phyloP scores from a whole-genome alignment of 129 eudicot species.

The Artemisia tridentata region DNA sequence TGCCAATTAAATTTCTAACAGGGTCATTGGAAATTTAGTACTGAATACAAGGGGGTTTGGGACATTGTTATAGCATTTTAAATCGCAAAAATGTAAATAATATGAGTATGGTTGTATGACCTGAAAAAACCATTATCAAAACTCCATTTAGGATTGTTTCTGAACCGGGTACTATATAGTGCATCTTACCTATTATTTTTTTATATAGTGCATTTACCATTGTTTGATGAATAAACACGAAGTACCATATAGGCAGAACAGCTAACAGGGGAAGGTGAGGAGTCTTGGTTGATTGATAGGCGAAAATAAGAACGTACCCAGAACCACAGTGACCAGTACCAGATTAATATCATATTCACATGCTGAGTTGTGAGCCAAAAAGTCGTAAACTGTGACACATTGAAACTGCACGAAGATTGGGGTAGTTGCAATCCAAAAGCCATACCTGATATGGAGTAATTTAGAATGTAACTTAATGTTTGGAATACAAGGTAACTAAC shows the following conservation, averaged over 20 bases:
- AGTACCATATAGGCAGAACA: conserved; percentile 93
- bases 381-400: conserved; percentile 89
- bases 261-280: conserved; percentile 94
- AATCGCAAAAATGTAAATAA: too few species aligned
- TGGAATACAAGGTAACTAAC: background rate
- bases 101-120: too few species aligned
- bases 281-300: too few species aligned
- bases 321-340: conserved; percentile 93
- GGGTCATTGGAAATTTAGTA: too few species aligned
- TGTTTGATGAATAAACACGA: conserved; percentile 84
- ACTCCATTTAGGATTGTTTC: too few species aligned
- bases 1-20: too few species aligned
- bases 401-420: conserved; percentile 84
- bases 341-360: conserved; percentile 85
- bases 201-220: conserved; percentile 44
- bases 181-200: too few species aligned
- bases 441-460: conserved; percentile 55
- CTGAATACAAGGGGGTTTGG: too few species aligned
- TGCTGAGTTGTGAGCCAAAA: conserved; percentile 80
- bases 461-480: background rate
- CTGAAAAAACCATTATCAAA: too few species aligned
- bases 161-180: too few species aligned
- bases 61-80: too few species aligned
- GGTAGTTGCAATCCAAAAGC: conserved; percentile 99
- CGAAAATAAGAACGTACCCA: conserved; percentile 78